Evolutionary conservation across 2,329 filamentous ascomycete species (phyloP).

Genomic region (Xylariaceae sp.): DNA sequence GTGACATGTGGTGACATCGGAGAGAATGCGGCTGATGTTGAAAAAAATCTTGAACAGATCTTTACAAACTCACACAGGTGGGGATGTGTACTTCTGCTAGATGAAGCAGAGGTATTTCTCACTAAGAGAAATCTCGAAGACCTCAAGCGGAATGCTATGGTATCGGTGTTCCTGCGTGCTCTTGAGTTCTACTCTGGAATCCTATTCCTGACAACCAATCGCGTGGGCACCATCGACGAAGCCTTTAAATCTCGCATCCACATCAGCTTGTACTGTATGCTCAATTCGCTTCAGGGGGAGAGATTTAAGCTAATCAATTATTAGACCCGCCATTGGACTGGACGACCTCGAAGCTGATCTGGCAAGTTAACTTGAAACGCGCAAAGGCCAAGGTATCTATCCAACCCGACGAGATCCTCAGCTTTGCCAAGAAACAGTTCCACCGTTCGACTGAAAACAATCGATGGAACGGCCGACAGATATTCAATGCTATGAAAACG

Average conservation of each 20-base stretch:
- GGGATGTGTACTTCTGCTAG: conserved; percentile 50
- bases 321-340: conserved; percentile 17
- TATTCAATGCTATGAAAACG: conserved; percentile 14
- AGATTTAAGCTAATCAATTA: background rate
- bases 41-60: conserved; percentile 42
- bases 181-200: conserved; percentile 44
- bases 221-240: conserved; percentile 43
- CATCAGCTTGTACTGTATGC: conserved; percentile 7
- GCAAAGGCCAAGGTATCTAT: background rate
- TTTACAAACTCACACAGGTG: conserved; percentile 47
- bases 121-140: conserved; percentile 40
- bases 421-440: conserved; percentile 18
- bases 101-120: conserved; percentile 52
- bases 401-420: conserved; percentile 5
- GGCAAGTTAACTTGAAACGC: conserved; percentile 6
- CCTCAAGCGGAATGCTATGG: conserved; percentile 47
- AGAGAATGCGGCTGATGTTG: conserved; percentile 41
- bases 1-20: conserved; percentile 50
- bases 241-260: conserved; percentile 46
- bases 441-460: background rate
- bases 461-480: conserved; percentile 14
- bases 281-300: background rate
- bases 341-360: conserved; percentile 12
- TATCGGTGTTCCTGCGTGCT: conserved; percentile 32
- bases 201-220: conserved; percentile 47